A percentile compares a stretch with the other conserved stretches of the same genome.
Evolutionary conservation across 192 early-diverging fungal species (phyloP).

Genomic region (Coemansia sp.): DNA sequence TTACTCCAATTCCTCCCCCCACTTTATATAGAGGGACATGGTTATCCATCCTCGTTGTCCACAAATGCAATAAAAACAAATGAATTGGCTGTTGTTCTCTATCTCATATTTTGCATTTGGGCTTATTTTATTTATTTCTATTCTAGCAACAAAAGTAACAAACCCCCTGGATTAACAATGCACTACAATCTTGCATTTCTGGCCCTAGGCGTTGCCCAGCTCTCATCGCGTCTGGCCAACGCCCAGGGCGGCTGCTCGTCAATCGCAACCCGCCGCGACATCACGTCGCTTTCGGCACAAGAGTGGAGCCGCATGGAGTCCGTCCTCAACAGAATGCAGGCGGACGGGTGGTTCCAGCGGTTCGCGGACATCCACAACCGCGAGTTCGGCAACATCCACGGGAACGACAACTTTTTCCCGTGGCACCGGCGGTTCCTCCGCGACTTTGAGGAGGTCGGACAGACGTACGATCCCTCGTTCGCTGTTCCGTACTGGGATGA

Average conservation of each 20-base stretch:
- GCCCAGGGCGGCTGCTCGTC: slow-evolving; percentile 41
- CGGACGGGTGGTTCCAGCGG: slow-evolving; percentile 48
- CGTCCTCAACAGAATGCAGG: slow-evolving; percentile 43
- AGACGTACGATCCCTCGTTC: slow-evolving; percentile 50
- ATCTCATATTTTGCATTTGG: too few relatives aligned
- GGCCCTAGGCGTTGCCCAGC: slow-evolving; percentile 14
- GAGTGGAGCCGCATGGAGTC: slow-evolving; percentile 39
- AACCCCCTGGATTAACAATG: not conserved
- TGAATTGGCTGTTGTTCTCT: too few relatives aligned
- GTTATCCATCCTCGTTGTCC: too few relatives aligned
- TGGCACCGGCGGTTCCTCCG: slow-evolving; percentile 59
- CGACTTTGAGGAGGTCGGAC: slow-evolving; percentile 56
- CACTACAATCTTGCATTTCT: not conserved
- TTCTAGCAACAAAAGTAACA: not conserved
- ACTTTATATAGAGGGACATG: too few relatives aligned
- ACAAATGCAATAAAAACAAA: too few relatives aligned
- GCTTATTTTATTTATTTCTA: not conserved
- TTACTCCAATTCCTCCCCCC: too few relatives aligned
- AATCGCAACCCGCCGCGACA: slow-evolving; percentile 34
- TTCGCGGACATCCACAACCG: slow-evolving; percentile 46
- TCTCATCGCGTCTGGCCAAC: slow-evolving; percentile 18
- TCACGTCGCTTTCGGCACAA: slow-evolving; percentile 33
- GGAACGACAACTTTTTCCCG: slow-evolving; percentile 57
- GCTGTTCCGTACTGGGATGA: slow-evolving; percentile 65
- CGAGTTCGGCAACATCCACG: slow-evolving; percentile 53